Evolutionary conservation across 2,329 filamentous ascomycete species (phyloP).

Genomic region (Neurospora sp.): DNA sequence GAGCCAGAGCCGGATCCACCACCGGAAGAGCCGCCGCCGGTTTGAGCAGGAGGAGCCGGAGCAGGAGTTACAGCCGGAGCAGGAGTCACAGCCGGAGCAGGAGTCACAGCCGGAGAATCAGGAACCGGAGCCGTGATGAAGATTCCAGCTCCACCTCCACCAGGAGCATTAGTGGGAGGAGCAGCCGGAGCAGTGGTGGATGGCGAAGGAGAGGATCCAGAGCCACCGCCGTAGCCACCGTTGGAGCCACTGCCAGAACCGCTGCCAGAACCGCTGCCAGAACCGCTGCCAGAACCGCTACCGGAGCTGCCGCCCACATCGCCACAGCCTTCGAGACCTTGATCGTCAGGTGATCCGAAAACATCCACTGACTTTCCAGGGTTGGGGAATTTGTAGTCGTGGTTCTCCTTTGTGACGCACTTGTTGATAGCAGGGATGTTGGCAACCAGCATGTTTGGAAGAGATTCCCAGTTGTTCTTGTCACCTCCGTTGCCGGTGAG

Average conservation of each 20-base stretch:
- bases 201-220: background rate
- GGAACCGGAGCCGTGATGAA: constrained; percentile 22
- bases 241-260: background rate
- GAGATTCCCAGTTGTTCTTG: constrained; percentile 43
- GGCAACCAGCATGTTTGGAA: constrained; percentile 67
- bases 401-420: constrained; percentile 43
- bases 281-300: background rate
- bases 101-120: constrained; percentile 16
- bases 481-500: constrained; percentile 46
- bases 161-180: constrained; percentile 5
- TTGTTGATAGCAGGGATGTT: constrained; percentile 44
- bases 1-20: constrained; percentile 17
- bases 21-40: constrained; percentile 21
- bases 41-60: constrained; percentile 8
- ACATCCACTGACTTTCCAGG: constrained; percentile 40
- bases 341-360: too few relatives aligned
- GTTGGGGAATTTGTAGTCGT: constrained; percentile 58
- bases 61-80: constrained; percentile 14
- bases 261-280: background rate
- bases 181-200: constrained; percentile 10
- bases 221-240: background rate
- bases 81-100: constrained; percentile 13
- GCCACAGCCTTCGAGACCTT: too few relatives aligned
- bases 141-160: constrained; percentile 17
- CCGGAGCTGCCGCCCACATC: too few relatives aligned